Evolutionary conservation across 129 eudicot genomes (phyloP).

Genomic region (Flaveria trinervia): DNA sequence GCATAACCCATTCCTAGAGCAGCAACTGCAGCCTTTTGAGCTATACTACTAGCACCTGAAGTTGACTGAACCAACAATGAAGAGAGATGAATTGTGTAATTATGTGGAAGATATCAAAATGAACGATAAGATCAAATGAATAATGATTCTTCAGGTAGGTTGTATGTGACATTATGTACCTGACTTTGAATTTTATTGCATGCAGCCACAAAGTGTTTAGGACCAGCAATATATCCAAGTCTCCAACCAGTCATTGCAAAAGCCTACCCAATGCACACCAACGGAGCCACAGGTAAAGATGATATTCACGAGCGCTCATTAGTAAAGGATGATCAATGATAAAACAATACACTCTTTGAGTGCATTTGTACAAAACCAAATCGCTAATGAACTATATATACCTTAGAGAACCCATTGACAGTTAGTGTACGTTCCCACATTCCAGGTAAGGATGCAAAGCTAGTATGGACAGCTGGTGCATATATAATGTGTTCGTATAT

Average conservation of each 20-base stretch:
- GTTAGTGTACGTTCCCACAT: constrained; percentile 98
- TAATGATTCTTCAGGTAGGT: not conserved
- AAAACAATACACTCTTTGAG: constrained; percentile 6
- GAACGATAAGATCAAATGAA: not conserved
- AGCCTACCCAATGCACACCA: constrained; percentile 45
- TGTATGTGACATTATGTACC: constrained; percentile 37
- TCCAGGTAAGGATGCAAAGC: constrained; percentile 99
- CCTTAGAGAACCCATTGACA: constrained; percentile 97
- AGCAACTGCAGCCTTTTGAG: constrained; percentile 94
- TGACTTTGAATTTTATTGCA: constrained; percentile 95
- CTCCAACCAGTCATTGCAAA: constrained; percentile 99
- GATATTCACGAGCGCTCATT: not conserved
- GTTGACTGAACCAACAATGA: constrained; percentile 55
- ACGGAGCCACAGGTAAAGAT: constrained; percentile 13
- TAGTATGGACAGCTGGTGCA: constrained; percentile 87
- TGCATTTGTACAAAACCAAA: constrained; percentile 1
- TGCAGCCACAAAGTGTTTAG: constrained; percentile 86
- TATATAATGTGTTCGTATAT: constrained; percentile 93
- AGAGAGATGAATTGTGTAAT: not conserved
- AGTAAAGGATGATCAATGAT: not conserved
- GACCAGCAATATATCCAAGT: constrained; percentile 96
- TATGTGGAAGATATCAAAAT: not conserved
- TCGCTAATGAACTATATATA: constrained; percentile 27
- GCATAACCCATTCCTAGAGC: constrained; percentile 97
- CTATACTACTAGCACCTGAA: constrained; percentile 93